Evolutionary conservation across 345 rosid species (phyloP), one percentile per base, ranked within the genome.

Genomic region (Acer yangbiense): DNA sequence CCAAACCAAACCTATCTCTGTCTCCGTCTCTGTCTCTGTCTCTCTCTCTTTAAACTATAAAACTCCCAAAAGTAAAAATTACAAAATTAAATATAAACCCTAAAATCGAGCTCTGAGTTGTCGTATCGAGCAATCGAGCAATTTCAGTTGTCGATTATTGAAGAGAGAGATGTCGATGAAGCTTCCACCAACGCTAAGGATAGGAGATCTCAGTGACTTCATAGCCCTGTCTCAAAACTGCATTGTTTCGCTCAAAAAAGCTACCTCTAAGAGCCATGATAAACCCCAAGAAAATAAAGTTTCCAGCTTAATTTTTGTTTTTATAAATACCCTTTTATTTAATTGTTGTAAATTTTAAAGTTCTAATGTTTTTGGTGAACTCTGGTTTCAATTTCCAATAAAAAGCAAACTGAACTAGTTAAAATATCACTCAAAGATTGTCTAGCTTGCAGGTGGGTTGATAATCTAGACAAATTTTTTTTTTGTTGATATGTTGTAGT

Each of bases 341-440:
- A 17, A 11, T 68, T 63, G 44, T 52, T 29, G 0, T 68, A 41
- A 57, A 5, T 67, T 60, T 50, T 48, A 39, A 11, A 9, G 66
- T n/a, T 23, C 2, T 23, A 18, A 6, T 54, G 23, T 75, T 52
- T 78, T 75, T 74, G 58, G 68, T 35, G 41, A 54, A 71, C 86
- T 70, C 82, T 89, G 97, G 94, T 89, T 78, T 78, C 88, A 13
- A 75, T 80, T 78, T 76, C 81, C 41, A 87, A 65, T 50, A 87
- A 85, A 69, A 76, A 72, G 78, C 80, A 85, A 81, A 61, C 79
- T 0, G 97, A 92, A 74, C 94, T 97, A 0, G 98, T 96, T 20
- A 91, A 91, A 83, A 96, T 94, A 32, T 96, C 99, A 23, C 97
- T 96, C 29, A 96, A 94, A 87, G 99, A 94, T 74, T 96, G 99